Conservation (phyloP, 345 rosid species). For the Firmiana major region DNA sequence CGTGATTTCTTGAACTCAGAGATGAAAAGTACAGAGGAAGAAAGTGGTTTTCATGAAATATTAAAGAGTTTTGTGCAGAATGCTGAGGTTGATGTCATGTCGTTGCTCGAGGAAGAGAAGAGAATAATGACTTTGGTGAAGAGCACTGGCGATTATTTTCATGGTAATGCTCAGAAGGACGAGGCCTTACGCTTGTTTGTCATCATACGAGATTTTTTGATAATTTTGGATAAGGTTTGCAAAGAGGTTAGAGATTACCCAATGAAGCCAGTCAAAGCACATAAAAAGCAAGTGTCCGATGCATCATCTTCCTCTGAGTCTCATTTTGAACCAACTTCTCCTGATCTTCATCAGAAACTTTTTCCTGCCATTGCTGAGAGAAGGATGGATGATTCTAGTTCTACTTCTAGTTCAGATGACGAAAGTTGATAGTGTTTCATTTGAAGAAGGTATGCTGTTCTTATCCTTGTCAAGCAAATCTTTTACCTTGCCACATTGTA, state of each 20-base stretch:
- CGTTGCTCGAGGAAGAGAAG: conserved; percentile 79
- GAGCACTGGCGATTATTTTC: conserved; percentile 92
- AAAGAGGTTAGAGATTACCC: conserved; percentile 72
- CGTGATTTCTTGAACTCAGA: conserved; percentile 65
- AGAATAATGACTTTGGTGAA: conserved; percentile 82
- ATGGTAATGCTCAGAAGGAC: conserved; percentile 89
- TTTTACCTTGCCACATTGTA: neutral
- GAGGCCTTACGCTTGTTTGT: conserved; percentile 82
- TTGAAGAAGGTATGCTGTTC: conserved; percentile 13
- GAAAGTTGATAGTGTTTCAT: conserved; percentile 23
- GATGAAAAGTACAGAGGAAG: conserved; percentile 64
- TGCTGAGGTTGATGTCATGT: conserved; percentile 60
- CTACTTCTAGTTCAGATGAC: conserved; percentile 64
- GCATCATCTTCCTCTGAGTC: conserved; percentile 50
- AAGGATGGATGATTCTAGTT: conserved; percentile 42
- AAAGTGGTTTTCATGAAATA: conserved; percentile 63
- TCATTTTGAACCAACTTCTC: conserved; percentile 28
- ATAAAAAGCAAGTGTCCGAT: conserved; percentile 45
- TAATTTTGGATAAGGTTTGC: conserved; percentile 79
- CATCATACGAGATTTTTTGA: conserved; percentile 77
- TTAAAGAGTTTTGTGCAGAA: conserved; percentile 75
- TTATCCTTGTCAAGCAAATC: conserved; percentile 4
- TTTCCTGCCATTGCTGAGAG: conserved; percentile 78
- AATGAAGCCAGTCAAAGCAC: conserved; percentile 39
- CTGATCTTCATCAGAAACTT: conserved; percentile 55